These are phyloP conservation scores for Aspergillus costaricaensis DNA, from an alignment of 2,329 filamentous ascomycete species.

Conservation along the genomic window DNA sequence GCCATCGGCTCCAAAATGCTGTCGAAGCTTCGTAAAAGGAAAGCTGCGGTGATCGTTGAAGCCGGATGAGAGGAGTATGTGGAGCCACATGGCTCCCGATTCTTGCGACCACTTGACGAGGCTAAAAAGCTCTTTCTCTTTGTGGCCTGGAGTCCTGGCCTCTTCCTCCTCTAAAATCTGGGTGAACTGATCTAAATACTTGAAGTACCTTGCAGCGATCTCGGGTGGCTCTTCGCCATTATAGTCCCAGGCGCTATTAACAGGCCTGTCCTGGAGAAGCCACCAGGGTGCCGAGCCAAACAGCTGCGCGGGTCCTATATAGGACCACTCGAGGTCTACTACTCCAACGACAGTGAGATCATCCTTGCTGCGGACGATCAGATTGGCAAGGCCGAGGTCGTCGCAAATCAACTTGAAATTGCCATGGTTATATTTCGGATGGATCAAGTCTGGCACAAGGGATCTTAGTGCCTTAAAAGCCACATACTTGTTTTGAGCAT, in stretches of 20 bases:
- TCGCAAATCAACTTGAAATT: slow-evolving; percentile 44
- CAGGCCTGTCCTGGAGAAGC: slow-evolving; percentile 37
- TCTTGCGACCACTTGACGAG: slow-evolving; percentile 37
- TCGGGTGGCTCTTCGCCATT: slow-evolving; percentile 24
- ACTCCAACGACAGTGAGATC: slow-evolving; percentile 40
- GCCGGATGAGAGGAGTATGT: slow-evolving; percentile 37
- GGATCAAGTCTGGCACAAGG: slow-evolving; percentile 28
- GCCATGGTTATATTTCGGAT: slow-evolving; percentile 28
- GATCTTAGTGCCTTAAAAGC: slow-evolving; percentile 31
- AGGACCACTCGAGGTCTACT: slow-evolving; percentile 43
- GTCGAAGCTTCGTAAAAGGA: slow-evolving; percentile 33
- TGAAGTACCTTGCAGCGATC: slow-evolving; percentile 30
- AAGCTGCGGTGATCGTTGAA: slow-evolving; percentile 36
- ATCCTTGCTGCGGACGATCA: slow-evolving; percentile 38
- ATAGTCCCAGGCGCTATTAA: slow-evolving; percentile 32
- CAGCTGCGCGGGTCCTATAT: slow-evolving; percentile 40
- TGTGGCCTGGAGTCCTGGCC: slow-evolving; percentile 25
- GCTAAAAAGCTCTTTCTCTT: slow-evolving; percentile 32
- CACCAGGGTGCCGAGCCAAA: slow-evolving; percentile 42
- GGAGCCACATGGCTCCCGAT: slow-evolving; percentile 41
- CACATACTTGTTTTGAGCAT: slow-evolving; percentile 32
- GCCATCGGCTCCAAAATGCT: slow-evolving; percentile 21
- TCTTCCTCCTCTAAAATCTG: slow-evolving; percentile 37
- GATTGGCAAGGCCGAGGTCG: slow-evolving; percentile 40
- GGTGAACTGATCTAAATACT: slow-evolving; percentile 33